These are phyloP conservation scores for Schizothecium vesticola DNA, from an alignment of 495 filamentous ascomycete genomes.

Conservation along the genomic window DNA sequence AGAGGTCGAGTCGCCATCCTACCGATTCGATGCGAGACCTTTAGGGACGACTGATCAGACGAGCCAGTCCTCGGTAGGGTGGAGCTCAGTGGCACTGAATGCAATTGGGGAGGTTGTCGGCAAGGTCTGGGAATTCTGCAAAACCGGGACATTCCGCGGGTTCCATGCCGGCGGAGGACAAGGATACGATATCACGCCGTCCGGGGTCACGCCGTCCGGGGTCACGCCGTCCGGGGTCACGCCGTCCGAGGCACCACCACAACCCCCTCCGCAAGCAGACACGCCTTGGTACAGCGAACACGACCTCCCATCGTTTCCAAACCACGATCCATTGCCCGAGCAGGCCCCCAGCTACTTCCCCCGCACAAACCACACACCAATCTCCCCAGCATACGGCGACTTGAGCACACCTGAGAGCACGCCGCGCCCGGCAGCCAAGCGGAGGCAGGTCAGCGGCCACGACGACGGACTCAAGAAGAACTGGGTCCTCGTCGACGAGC, in stretches of 20 bases:
- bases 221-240: too few relatives aligned
- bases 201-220: too few relatives aligned
- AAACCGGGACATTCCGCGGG: slow-evolving; percentile 63
- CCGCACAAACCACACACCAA: slow-evolving; percentile 13
- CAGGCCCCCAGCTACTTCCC: slow-evolving; percentile 14
- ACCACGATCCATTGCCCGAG: slow-evolving; percentile 13
- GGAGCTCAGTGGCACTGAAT: slow-evolving; percentile 41
- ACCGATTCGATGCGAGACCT: slow-evolving; percentile 1
- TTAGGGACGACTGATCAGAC: neutral
- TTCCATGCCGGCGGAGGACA: slow-evolving; percentile 81
- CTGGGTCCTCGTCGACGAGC: slow-evolving; percentile 70
- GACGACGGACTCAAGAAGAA: slow-evolving; percentile 55
- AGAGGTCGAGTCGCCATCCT: slow-evolving; percentile 24
- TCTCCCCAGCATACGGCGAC: slow-evolving; percentile 25
- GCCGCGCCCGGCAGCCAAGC: slow-evolving; percentile 44
- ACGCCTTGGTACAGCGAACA: slow-evolving; percentile 27
- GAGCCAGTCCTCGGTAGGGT: slow-evolving; percentile 22
- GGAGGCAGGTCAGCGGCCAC: slow-evolving; percentile 44
- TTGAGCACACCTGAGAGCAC: slow-evolving; percentile 37
- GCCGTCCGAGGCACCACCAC: slow-evolving; percentile 12
- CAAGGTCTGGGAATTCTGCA: slow-evolving; percentile 80
- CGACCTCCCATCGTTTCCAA: slow-evolving; percentile 23
- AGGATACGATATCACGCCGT: slow-evolving; percentile 49
- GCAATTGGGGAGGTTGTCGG: slow-evolving; percentile 58
- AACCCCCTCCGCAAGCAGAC: slow-evolving; percentile 20